These are phyloP conservation scores for Syncephalastrum contaminatum DNA, from an alignment of 371 early-diverging fungal genomes.

Conservation along the genomic window DNA sequence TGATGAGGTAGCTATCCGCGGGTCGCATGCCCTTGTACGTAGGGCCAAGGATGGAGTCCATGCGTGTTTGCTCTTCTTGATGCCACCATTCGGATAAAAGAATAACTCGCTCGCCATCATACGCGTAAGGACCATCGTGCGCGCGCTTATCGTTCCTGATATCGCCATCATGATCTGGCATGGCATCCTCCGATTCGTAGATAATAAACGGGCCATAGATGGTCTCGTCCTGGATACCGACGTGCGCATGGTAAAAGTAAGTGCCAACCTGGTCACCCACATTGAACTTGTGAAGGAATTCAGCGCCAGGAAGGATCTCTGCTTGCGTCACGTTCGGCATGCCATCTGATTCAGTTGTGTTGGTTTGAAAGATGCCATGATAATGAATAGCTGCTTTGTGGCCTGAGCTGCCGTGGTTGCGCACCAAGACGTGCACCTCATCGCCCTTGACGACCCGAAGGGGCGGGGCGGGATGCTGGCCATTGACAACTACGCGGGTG, in stretches of 20 bases:
- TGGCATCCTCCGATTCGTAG: conserved; percentile 32
- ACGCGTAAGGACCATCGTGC: conserved; percentile 31
- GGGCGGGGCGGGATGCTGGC: conserved; percentile 40
- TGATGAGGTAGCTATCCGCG: conserved; percentile 42
- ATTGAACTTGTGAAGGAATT: conserved; percentile 29
- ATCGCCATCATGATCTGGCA: conserved; percentile 9
- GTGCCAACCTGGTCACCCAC: conserved; percentile 40
- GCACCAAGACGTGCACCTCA: conserved; percentile 27
- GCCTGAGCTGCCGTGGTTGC: conserved; percentile 18
- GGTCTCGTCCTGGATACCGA: conserved; percentile 35
- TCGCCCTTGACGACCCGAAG: conserved; percentile 36
- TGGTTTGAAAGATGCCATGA: conserved; percentile 44
- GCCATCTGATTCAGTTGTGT: conserved; percentile 39
- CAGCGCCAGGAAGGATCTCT: conserved; percentile 28
- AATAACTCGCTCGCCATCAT: conserved; percentile 45
- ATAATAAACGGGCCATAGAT: conserved; percentile 47
- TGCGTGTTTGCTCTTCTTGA: conserved; percentile 13
- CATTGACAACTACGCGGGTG: conserved; percentile 29
- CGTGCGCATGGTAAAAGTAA: conserved; percentile 50
- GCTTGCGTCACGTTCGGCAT: conserved; percentile 44
- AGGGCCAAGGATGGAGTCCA: conserved; percentile 22
- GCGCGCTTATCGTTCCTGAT: conserved; percentile 3
- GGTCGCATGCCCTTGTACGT: conserved; percentile 24
- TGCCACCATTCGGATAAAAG: conserved; percentile 51
- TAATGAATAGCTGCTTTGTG: conserved; percentile 28